Evolutionary conservation across 352 stramenopile genomes (phyloP), one percentile per base, ranked within the genome.

Genomic region (Phytophthora macrochlamydospora): DNA sequence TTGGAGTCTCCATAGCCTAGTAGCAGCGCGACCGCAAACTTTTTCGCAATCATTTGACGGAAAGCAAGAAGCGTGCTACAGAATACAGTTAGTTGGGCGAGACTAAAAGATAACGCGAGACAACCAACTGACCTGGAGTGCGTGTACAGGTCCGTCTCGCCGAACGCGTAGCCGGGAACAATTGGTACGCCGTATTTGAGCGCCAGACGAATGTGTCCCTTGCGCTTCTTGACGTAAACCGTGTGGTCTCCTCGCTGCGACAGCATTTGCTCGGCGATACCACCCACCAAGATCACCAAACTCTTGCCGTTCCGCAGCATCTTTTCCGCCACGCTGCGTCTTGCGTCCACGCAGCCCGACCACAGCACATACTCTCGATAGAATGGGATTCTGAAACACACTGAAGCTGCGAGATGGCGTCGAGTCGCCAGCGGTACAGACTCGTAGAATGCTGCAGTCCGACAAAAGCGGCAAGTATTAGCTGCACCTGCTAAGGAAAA

Each of bases 191-290:
- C 88, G 51, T 91, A 86, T 69, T 91, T 83, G 24, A 95, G 65
- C 42, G 88, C 78, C 24, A 95, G 52, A 29, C 87, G 87, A 49
- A 94, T 80, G 55, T 93, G 85, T n/a, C 88, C 86, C 62, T 94
- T 95, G 66, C 88, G 83, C 51, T 92, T 83, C 59, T 89, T 88
- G 56, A 84, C 79, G 70, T 92, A 93, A 51, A 95, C 78, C 30
- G 75, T 84, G 43, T 95, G 87, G 44, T 94, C 78, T 35, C 81
- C 78, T 13, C 72, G 74, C 56, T 90, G 65, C 44, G 85, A 87
- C 24, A 94, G 62, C 86, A 95, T 92, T 68, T 95, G 85, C 80
- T 95, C 87, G 13, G 82, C 66, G 69, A 93, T 93, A 33, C 86
- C 85, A 3, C 87, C 86, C 40, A 95, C 84, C 13, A 94, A 53